Conservation (phyloP, 495 filamentous ascomycete species). For the Delitschia confertaspora region DNA sequence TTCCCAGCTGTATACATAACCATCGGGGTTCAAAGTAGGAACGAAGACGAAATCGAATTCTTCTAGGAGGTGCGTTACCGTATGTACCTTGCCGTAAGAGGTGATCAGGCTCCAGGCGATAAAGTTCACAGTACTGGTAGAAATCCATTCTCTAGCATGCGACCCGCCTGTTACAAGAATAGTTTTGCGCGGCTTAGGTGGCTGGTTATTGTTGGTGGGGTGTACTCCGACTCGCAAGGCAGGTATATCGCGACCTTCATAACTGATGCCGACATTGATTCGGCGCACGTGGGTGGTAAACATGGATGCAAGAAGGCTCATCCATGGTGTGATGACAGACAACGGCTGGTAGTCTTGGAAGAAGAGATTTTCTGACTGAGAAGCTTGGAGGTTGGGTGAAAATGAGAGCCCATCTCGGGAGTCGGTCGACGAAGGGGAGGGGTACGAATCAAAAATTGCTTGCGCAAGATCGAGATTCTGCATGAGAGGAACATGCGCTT, state of each 20-base stretch:
- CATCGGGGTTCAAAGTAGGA: slow-evolving; percentile 86
- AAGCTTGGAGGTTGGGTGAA: slow-evolving; percentile 26
- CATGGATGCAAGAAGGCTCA: slow-evolving; percentile 79
- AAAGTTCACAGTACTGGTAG: slow-evolving; percentile 84
- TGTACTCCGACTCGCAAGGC: slow-evolving; percentile 71
- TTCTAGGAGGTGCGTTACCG: slow-evolving; percentile 66
- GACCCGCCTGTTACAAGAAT: slow-evolving; percentile 76
- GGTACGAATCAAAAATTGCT: slow-evolving; percentile 69
- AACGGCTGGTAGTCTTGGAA: slow-evolving; percentile 82
- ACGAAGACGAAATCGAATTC: slow-evolving; percentile 82
- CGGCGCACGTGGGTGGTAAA: slow-evolving; percentile 70
- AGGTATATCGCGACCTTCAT: slow-evolving; percentile 77
- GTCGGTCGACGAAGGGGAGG: slow-evolving; percentile 34
- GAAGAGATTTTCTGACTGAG: slow-evolving; percentile 53
- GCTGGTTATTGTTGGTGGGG: slow-evolving; percentile 36
- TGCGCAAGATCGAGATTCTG: slow-evolving; percentile 60
- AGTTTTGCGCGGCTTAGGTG: slow-evolving; percentile 52
- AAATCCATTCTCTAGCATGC: slow-evolving; percentile 95
- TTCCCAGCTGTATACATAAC: slow-evolving; percentile 90
- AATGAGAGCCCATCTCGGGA: slow-evolving; percentile 21
- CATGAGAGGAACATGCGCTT: slow-evolving; percentile 65
- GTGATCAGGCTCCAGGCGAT: slow-evolving; percentile 83
- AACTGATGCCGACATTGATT: slow-evolving; percentile 67
- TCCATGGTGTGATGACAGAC: slow-evolving; percentile 73
- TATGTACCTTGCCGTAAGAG: slow-evolving; percentile 56